These are phyloP conservation scores for Entoloma clypeatum DNA, from an alignment of 1,284 basidiomycete genomes.

Conservation along the genomic window DNA sequence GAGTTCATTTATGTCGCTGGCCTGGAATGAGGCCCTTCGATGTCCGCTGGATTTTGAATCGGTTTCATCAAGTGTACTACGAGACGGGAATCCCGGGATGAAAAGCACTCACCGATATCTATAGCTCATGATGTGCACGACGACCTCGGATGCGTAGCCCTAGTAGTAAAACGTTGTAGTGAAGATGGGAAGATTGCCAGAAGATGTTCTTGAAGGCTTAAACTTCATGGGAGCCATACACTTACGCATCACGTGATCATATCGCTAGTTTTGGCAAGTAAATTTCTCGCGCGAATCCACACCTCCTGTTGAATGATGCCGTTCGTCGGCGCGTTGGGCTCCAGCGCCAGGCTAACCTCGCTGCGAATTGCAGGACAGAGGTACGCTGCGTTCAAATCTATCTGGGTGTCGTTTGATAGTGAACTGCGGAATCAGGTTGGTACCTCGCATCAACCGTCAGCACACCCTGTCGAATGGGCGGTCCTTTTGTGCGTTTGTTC, in stretches of 20 bases:
- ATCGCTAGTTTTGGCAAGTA: constrained; percentile 10
- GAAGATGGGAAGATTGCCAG: too few relatives aligned
- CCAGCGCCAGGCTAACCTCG: constrained; percentile 19
- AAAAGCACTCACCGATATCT: constrained; percentile 16
- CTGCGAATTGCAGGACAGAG: constrained; percentile 20
- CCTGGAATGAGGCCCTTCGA: constrained; percentile 52
- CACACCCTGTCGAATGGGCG: constrained; percentile 9
- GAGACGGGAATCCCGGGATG: too few relatives aligned
- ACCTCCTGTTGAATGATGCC: constrained; percentile 18
- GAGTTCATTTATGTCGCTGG: constrained; percentile 60
- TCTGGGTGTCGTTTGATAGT: not conserved
- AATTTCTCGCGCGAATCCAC: not conserved
- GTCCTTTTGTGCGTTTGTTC: constrained; percentile 20
- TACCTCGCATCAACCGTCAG: constrained; percentile 12
- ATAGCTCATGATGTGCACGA: constrained; percentile 15
- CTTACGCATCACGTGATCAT: constrained; percentile 7
- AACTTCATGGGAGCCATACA: not conserved
- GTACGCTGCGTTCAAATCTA: constrained; percentile 12
- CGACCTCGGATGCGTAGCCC: too few relatives aligned
- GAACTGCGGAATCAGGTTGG: constrained; percentile 12
- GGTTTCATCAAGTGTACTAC: not conserved
- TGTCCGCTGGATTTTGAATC: constrained; percentile 46
- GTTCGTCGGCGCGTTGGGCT: constrained; percentile 20
- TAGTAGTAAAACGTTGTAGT: too few relatives aligned
- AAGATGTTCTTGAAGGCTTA: too few relatives aligned